A percentile compares a stretch with the other conserved stretches of the same genome.
Conservation (phyloP, 805 yeast genomes). For the Suhomyces canberraensis region DNA sequence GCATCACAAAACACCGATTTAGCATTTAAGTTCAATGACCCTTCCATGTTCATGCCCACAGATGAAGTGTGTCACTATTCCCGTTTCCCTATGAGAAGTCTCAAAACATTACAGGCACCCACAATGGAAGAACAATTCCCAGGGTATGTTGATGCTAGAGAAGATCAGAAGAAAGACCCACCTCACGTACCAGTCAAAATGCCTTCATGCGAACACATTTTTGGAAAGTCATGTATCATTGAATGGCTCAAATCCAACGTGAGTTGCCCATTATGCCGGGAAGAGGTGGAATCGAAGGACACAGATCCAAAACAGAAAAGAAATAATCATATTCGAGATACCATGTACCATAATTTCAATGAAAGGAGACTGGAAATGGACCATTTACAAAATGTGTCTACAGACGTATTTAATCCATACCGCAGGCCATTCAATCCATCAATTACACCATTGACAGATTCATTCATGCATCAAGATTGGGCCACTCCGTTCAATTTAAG, state of each 20-base stretch:
- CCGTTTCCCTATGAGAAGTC: constrained; percentile 26
- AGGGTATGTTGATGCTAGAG: constrained; percentile 18
- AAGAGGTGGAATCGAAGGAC: constrained; percentile 29
- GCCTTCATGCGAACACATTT: constrained; percentile 42
- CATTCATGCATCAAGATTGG: constrained; percentile 34
- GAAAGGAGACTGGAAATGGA: constrained; percentile 16
- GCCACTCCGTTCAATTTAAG: constrained; percentile 20
- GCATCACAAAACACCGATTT: background rate
- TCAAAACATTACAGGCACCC: constrained; percentile 17
- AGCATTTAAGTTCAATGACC: constrained; percentile 24
- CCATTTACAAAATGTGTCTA: constrained; percentile 27
- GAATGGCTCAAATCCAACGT: constrained; percentile 40
- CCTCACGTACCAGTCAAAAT: constrained; percentile 36
- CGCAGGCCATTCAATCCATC: constrained; percentile 33
- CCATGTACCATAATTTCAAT: constrained; percentile 14
- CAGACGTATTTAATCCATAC: constrained; percentile 37
- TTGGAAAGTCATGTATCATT: constrained; percentile 39
- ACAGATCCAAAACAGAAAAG: constrained; percentile 15
- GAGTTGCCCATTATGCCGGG: constrained; percentile 42
- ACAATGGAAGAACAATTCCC: constrained; percentile 26
- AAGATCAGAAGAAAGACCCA: constrained; percentile 6
- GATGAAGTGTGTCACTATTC: constrained; percentile 25
- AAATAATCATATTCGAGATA: constrained; percentile 12
- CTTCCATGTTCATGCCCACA: constrained; percentile 30
- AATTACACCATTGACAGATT: constrained; percentile 39